A percentile compares a stretch with the other conserved stretches of the same genome.
These are phyloP conservation scores for Euphorbia tirucalli DNA, from an alignment of 345 rosid genomes.

Conservation along the genomic window DNA sequence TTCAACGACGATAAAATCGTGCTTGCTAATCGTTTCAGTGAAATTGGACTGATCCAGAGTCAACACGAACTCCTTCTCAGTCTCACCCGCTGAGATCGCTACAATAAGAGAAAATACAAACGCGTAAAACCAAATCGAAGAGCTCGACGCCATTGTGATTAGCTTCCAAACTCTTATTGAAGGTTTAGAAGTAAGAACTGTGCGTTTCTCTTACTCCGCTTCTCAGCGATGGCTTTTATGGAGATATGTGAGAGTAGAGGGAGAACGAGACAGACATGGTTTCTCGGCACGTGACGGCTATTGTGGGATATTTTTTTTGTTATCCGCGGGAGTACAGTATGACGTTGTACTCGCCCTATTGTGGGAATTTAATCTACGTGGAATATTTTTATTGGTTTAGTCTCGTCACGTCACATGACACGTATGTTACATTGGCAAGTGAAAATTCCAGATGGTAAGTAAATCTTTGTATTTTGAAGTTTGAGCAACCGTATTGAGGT, in stretches of 20 bases:
- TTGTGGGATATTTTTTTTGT: not conserved
- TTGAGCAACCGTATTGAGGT: too few species aligned
- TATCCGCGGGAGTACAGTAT: not conserved
- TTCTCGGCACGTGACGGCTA: slow-evolving; percentile 14
- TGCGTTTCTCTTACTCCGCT: not conserved
- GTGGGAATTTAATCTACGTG: slow-evolving; percentile 14
- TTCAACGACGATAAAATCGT: slow-evolving; percentile 86
- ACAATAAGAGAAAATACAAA: slow-evolving; percentile 34
- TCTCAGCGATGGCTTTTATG: not conserved
- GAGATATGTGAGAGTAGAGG: slow-evolving; percentile 6
- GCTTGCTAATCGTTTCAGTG: slow-evolving; percentile 67
- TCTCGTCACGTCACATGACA: not conserved
- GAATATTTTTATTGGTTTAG: not conserved
- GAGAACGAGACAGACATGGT: slow-evolving; percentile 18
- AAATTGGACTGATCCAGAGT: slow-evolving; percentile 88
- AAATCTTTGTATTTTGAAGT: not conserved
- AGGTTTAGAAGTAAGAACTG: too few species aligned
- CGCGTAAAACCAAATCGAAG: slow-evolving; percentile 31
- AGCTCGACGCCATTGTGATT: slow-evolving; percentile 42
- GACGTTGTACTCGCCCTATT: not conserved
- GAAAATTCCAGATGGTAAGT: not conserved
- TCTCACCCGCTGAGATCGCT: slow-evolving; percentile 42
- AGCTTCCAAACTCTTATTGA: not conserved
- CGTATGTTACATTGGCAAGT: not conserved
- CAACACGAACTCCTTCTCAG: slow-evolving; percentile 57